Conservation (phyloP, 441 rosid species). For the Erysimum cheiri region DNA sequence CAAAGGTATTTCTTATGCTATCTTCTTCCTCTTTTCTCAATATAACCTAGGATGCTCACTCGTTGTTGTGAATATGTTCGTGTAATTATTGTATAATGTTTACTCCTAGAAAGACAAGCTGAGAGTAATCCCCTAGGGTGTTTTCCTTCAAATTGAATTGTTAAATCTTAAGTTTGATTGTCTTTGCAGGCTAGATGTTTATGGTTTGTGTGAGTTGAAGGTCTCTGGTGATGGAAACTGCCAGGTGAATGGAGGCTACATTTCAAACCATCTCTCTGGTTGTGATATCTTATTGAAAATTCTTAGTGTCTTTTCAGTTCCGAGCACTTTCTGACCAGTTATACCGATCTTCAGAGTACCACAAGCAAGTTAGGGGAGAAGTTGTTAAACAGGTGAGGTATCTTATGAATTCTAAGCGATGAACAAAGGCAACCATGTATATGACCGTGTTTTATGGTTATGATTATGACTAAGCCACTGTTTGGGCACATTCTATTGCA, state of each 20-base stretch:
- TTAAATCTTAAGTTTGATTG: constrained; percentile 10
- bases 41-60: constrained; percentile 17
- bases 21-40: constrained; percentile 18
- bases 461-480: background rate
- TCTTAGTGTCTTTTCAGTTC: constrained; percentile 58
- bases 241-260: constrained; percentile 61
- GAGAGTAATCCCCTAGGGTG: constrained; percentile 7
- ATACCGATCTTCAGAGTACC: constrained; percentile 84
- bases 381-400: constrained; percentile 77
- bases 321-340: constrained; percentile 96
- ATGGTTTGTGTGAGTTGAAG: constrained; percentile 84
- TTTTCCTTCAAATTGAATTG: constrained; percentile 12
- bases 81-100: constrained; percentile 15
- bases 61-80: constrained; percentile 14
- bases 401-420: constrained; percentile 31
- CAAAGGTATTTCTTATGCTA: constrained; percentile 60
- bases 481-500: background rate
- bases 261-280: constrained; percentile 3
- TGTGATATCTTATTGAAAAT: constrained; percentile 10
- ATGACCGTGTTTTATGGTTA: background rate
- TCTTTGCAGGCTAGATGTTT: constrained; percentile 68
- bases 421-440: constrained; percentile 10
- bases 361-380: constrained; percentile 86
- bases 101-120: background rate
- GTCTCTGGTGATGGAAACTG: constrained; percentile 98